phyloP scores from a whole-genome alignment of 1,139 yeast genomes.

The Yamadazyma dendronema region DNA sequence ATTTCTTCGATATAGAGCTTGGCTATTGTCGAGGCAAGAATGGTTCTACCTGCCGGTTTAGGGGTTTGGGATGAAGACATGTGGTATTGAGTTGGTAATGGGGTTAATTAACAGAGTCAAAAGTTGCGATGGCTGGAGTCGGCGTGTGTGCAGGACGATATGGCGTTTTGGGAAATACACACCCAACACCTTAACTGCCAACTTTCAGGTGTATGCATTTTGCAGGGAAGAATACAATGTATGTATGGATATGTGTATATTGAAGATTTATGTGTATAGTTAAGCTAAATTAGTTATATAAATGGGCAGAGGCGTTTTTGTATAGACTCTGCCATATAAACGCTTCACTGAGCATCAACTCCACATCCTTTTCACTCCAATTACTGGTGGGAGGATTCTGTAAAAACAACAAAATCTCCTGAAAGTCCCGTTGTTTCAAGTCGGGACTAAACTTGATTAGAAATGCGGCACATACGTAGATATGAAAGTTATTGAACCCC shows the following conservation, averaged over 20 bases:
- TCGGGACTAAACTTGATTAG: conserved; percentile 80
- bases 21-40: conserved; percentile 85
- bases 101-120: conserved; percentile 4
- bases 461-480: conserved; percentile 98
- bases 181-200: too few relatives aligned
- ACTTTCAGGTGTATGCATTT: too few relatives aligned
- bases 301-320: conserved; percentile 83
- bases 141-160: not conserved
- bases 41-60: conserved; percentile 72
- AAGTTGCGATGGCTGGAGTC: conserved; percentile 1
- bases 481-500: conserved; percentile 91
- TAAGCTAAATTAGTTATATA: conserved; percentile 23
- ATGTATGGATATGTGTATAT: too few relatives aligned
- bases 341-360: conserved; percentile 89
- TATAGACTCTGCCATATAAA: conserved; percentile 94
- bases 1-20: conserved; percentile 78
- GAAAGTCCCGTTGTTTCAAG: conserved; percentile 86
- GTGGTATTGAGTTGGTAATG: too few relatives aligned
- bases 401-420: conserved; percentile 84
- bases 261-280: too few relatives aligned
- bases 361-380: conserved; percentile 91
- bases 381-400: conserved; percentile 83
- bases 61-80: too few relatives aligned
- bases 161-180: too few relatives aligned
- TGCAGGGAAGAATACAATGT: too few relatives aligned